phyloP scores from a whole-genome alignment of 441 rosid genomes.

The Arabidopsis lyrata region DNA sequence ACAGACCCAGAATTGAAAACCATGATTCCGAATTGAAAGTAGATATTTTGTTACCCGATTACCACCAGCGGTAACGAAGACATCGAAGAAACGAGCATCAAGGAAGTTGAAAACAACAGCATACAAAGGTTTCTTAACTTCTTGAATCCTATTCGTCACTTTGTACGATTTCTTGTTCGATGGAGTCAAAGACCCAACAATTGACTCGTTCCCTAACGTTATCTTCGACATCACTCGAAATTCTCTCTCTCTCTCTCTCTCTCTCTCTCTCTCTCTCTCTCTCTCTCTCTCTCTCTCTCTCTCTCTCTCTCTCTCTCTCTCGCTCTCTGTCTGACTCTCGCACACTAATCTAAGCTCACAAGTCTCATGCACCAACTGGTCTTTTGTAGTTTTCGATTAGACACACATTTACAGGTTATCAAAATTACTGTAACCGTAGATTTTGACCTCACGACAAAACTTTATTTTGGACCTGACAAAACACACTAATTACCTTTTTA shows the following conservation, averaged over 20 bases:
- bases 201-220: slow-evolving; percentile 78
- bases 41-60: slow-evolving; percentile 64
- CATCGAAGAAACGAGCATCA: slow-evolving; percentile 83
- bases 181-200: slow-evolving; percentile 76
- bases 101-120: slow-evolving; percentile 89
- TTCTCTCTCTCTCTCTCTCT: slow-evolving; percentile 19
- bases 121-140: slow-evolving; percentile 88
- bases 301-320: slow-evolving; percentile 19
- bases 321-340: background rate
- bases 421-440: slow-evolving; percentile 21
- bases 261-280: background rate
- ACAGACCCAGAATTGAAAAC: slow-evolving; percentile 10
- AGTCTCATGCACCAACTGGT: slow-evolving; percentile 36
- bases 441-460: slow-evolving; percentile 13
- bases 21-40: background rate
- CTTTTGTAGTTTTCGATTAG: slow-evolving; percentile 14
- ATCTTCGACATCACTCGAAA: slow-evolving; percentile 57
- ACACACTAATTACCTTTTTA: background rate
- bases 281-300: slow-evolving; percentile 19
- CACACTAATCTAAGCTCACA: slow-evolving; percentile 25
- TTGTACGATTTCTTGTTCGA: slow-evolving; percentile 84
- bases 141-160: slow-evolving; percentile 89
- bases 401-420: background rate
- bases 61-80: slow-evolving; percentile 95
- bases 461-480: slow-evolving; percentile 10